Evolutionary conservation across 129 eudicot species (phyloP), one percentile per base, ranked within the genome.

Genomic region (Lactuca saligna): DNA sequence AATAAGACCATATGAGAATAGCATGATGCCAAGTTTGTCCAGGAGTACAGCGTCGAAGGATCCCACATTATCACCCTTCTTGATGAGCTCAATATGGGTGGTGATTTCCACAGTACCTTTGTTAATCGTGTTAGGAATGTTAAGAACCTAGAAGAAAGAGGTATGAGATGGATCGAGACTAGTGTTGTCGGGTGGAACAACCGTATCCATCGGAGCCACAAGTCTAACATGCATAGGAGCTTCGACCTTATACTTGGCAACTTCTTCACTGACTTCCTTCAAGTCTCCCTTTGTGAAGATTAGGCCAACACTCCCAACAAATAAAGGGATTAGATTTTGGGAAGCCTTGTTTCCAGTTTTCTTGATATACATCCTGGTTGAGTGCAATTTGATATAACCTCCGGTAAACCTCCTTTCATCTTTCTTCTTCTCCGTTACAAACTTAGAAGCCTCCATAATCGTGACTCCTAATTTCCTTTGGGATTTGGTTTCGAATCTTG

Each of bases 101-200:
- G 88, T 88, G 14, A 91, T 91, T 85, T 91, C 97, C 1, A 91
- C 96, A 11, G 1, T 88, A 41, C 96, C 97, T 94, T 86, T 88
- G 88, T 91, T 91, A 80, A 91, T 91, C 88, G 88, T 91, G 71
- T 96, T 91, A 9, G 97, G 97, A 11, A 91, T 91, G 81, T 91
- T 91, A 7, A 91, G 86, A 8, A 85, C 96, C 94, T 91, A 96
- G 86, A 91, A 91, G 86, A 91, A 91, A 72, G 97, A 91, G 1
- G 97, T 91, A 74, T 91, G 96, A 5, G 97, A 91, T 46, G 97
- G 96, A 60, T 91, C 96, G 0, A 91, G 89, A 17, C 97, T 96
- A 71, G 95, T 91, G 84, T 88, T 88, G 62, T 96, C 97, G 14
- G 97, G 95, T 5, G 94, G 94, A 9, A 91, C 97, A 54, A 91